Evolutionary conservation across 2,329 filamentous ascomycete species (phyloP), one percentile per base, ranked within the genome.

Genomic region (Exophiala spinifera): DNA sequence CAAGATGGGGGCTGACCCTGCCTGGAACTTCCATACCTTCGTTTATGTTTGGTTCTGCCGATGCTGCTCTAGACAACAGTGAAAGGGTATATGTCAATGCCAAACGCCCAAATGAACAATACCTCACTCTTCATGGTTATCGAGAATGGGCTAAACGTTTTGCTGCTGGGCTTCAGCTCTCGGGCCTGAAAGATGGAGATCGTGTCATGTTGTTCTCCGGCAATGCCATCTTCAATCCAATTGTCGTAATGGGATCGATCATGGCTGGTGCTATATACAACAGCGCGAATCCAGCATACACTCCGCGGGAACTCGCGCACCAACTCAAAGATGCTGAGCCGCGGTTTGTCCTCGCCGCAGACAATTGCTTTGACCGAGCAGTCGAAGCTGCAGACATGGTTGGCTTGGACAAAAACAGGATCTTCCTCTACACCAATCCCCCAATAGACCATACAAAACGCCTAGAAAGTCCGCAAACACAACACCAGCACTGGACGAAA

Each of bases 91-190:
- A 85, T 63, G 75, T 89, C 48, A 87, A 91, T 63, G 81, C 87
- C 7, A 78, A 82, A 33, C 74, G 79, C 1, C 86, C 89, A 1
- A 80, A 88, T 5, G 84, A 80, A 7, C 83, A 87, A 63, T 83
- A 78, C 61, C 74, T 94, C 36, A 87, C 85, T 3, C 74, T 81
- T 36, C 67, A 78, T 59, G 77, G 80, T 56, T 88, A 86, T 68
- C 84, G 88, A 19, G 75, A 86, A 60, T 86, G 87, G 75, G 79
- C 84, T 31, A 86, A 91, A 69, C 83, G 88, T 13, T 72, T 94
- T 31, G 89, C 87, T 1, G 78, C 78, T 6, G 81, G 81, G 0
- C 70, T 83, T 45, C 20, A 23, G 4, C 45, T 23, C 5, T 34
- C 39, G 14, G 57, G 57, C 13, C 39, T 60, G 21, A 37, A 74